Evolutionary conservation across 768 basidiomycete genomes (phyloP).

Genomic region (Rossbeevera mucosa): DNA sequence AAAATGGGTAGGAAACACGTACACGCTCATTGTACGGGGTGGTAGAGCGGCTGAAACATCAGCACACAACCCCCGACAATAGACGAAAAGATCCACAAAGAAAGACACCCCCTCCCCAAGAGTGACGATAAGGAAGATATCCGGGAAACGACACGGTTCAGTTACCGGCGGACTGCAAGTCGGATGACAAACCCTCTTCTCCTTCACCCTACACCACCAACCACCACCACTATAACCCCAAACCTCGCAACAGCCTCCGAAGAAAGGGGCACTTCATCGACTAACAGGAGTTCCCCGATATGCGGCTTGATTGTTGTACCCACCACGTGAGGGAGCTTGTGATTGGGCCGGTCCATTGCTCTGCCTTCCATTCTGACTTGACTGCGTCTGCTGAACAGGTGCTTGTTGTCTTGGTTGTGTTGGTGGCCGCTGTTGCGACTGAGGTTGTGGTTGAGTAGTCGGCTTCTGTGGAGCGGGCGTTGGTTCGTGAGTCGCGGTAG

Average conservation of each 20-base stretch:
- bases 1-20: conserved; percentile 19
- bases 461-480: conserved; percentile 44
- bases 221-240: neutral
- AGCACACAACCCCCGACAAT: conserved; percentile 11
- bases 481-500: conserved; percentile 43
- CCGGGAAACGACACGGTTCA: conserved; percentile 11
- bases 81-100: conserved; percentile 10
- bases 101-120: conserved; percentile 9
- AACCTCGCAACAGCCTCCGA: neutral
- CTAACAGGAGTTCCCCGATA: conserved; percentile 28
- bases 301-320: conserved; percentile 21
- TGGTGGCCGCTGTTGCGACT: conserved; percentile 22
- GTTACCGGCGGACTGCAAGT: conserved; percentile 11
- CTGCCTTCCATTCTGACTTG: conserved; percentile 26
- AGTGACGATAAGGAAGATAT: conserved; percentile 10
- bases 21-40: conserved; percentile 15
- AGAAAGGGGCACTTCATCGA: conserved; percentile 18
- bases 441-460: conserved; percentile 33
- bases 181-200: conserved; percentile 6
- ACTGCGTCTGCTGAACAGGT: conserved; percentile 21
- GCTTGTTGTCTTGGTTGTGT: conserved; percentile 29
- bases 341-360: conserved; percentile 21
- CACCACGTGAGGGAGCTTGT: conserved; percentile 20
- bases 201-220: neutral
- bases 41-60: conserved; percentile 10